A percentile compares a stretch with the other conserved stretches of the same genome.
Evolutionary conservation across 331 rosid genomes (phyloP).

Genomic region (Spiraea crenata): DNA sequence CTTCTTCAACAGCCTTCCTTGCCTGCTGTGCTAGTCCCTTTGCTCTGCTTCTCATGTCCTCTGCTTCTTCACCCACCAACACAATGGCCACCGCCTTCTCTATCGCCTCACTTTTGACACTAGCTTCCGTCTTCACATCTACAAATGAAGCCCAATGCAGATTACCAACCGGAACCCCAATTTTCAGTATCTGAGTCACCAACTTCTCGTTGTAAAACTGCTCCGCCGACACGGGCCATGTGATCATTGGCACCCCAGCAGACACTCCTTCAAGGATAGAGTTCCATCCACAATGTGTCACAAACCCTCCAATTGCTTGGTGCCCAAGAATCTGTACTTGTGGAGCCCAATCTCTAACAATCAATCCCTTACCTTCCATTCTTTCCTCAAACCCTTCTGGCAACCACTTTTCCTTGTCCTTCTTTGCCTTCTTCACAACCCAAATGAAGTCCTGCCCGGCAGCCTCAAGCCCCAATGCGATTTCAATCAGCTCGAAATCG

Average conservation of each 20-base stretch:
- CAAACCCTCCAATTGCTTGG: conserved; percentile 32
- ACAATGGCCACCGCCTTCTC: conserved; percentile 13
- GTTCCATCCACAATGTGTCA: conserved; percentile 48
- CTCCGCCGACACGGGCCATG: conserved; percentile 34
- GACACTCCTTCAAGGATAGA: conserved; percentile 30
- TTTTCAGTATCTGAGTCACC: conserved; percentile 16
- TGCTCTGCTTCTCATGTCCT: conserved; percentile 31
- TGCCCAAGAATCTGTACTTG: conserved; percentile 34
- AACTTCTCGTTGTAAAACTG: conserved; percentile 37
- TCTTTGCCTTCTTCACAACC: conserved; percentile 14
- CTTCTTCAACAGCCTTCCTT: conserved; percentile 28
- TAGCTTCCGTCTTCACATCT: conserved; percentile 23
- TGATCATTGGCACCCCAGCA: conserved; percentile 37
- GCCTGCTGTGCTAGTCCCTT: conserved; percentile 19
- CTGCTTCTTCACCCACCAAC: conserved; percentile 30
- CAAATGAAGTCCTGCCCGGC: conserved; percentile 16
- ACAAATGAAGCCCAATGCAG: conserved; percentile 22
- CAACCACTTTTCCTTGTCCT: conserved; percentile 15
- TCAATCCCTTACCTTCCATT: conserved; percentile 27
- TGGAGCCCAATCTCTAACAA: conserved; percentile 36
- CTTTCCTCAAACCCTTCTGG: conserved; percentile 36
- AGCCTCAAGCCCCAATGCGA: conserved; percentile 23
- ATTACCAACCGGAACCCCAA: conserved; percentile 31
- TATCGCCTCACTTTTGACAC: conserved; percentile 14
- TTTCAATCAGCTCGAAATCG: conserved; percentile 26